Evolutionary conservation across 1,284 basidiomycete species (phyloP).

Genomic region (Schizophyllum commune): DNA sequence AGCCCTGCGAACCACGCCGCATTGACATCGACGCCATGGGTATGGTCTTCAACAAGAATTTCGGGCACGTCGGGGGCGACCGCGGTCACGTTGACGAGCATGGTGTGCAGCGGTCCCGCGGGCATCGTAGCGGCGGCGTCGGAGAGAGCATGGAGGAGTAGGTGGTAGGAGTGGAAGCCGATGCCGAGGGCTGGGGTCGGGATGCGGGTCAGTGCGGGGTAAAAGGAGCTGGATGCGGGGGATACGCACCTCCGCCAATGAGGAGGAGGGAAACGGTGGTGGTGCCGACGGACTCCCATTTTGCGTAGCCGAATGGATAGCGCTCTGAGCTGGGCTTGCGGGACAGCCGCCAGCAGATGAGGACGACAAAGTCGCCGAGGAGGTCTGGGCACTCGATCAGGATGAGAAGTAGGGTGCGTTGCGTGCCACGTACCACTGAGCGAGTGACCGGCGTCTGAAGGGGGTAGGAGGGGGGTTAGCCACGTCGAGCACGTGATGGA

Average conservation of each 20-base stretch:
- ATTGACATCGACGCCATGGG: constrained; percentile 70
- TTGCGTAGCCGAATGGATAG: constrained; percentile 88
- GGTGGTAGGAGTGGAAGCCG: constrained; percentile 85
- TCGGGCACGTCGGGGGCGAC: constrained; percentile 46
- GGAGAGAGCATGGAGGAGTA: constrained; percentile 62
- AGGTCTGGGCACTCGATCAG: constrained; percentile 41
- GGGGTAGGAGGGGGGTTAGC: not conserved
- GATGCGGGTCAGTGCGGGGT: not conserved
- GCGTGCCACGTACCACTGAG: constrained; percentile 59
- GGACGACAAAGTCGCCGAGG: constrained; percentile 87
- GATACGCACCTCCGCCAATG: constrained; percentile 46
- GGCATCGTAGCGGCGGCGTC: constrained; percentile 50
- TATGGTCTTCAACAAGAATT: constrained; percentile 17
- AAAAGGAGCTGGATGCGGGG: not conserved
- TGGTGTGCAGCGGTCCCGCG: constrained; percentile 52
- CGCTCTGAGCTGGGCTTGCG: constrained; percentile 67
- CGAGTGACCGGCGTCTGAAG: constrained; percentile 84
- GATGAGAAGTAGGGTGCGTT: constrained; percentile 7
- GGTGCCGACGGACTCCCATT: constrained; percentile 92
- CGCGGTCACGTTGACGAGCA: constrained; percentile 49
- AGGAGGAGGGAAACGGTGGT: constrained; percentile 79
- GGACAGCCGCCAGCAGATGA: constrained; percentile 88
- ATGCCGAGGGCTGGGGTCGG: constrained; percentile 66
- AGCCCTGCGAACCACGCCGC: constrained; percentile 93
- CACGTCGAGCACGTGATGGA: not conserved